Evolutionary conservation across 1,284 basidiomycete species (phyloP), one percentile per base, ranked within the genome.

Genomic region (Anthracocystis walkeri): DNA sequence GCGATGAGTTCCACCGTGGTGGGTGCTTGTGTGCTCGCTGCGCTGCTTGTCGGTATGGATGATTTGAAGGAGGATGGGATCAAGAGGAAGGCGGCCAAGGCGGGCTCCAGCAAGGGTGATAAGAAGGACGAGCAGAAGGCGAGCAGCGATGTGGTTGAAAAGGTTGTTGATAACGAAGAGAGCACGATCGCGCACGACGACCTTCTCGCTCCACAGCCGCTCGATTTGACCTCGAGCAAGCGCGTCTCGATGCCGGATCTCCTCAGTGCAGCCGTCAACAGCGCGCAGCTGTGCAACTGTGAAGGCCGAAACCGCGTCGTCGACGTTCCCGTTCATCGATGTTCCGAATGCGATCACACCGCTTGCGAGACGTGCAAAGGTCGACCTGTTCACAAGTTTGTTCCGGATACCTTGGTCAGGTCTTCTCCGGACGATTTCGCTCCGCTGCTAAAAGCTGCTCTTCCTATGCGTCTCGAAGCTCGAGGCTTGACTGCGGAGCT

Each of bases 1-100:
- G 95, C 95, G 56, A 97, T 97, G 95, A 78, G 72, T 93, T 94
- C 95, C 0, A 97, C 95, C 0, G 95, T 97, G 14, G 95, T 97
- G 21, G 95, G 95, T 1, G 90, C 93, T 1, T 92, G 93, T 75
- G 93, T 97, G 78, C 87, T 97, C 42, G 90, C 92, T 11, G 93
- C 94, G 0, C 87, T 97, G 46, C 88, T 80, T 5, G 74, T 79
- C n/a, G 77, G 70, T 25, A 66, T 70, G 54, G 52, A 66, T 11
- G 78, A 80, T 48, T 66, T 80, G 12, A 50, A 35, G 11, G 55
- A 69, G 42, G 67, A 69, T 12, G 69, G 61, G 27, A 35, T 54
- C 25, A 70, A 60, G 69, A 60, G 52, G 21, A 59, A 62, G 31
- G 53, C 54, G 8, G 61, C 46, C 40, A 45, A 44, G 33, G 31